phyloP scores from a whole-genome alignment of 805 yeast genomes.

The Saturnispora zaruensis region DNA sequence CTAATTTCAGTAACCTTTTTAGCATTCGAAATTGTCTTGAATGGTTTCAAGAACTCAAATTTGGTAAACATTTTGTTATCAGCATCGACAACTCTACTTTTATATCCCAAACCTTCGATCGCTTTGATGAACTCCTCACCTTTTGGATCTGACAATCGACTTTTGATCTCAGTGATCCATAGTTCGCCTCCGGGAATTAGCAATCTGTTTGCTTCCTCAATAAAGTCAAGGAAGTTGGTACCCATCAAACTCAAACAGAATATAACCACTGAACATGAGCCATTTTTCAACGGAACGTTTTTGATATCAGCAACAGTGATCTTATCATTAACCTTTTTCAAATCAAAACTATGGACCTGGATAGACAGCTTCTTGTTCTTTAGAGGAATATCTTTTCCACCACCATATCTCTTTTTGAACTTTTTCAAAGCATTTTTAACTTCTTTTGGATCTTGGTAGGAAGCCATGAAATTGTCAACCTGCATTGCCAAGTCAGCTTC shows the following conservation, averaged over 20 bases:
- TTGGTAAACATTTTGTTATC: slow-evolving; percentile 88
- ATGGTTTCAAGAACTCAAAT: slow-evolving; percentile 89
- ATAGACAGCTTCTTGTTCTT: slow-evolving; percentile 32
- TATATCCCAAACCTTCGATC: slow-evolving; percentile 71
- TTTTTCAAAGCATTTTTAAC: slow-evolving; percentile 26
- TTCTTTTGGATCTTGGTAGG: slow-evolving; percentile 20
- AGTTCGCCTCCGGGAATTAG: slow-evolving; percentile 86
- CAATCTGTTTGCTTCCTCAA: slow-evolving; percentile 81
- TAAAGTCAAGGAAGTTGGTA: slow-evolving; percentile 86
- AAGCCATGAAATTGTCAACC: slow-evolving; percentile 39
- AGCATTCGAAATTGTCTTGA: slow-evolving; percentile 53
- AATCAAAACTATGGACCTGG: slow-evolving; percentile 81
- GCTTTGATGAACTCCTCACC: slow-evolving; percentile 78
- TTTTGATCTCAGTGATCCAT: slow-evolving; percentile 97
- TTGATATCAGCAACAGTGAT: slow-evolving; percentile 96
- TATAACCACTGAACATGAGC: slow-evolving; percentile 77
- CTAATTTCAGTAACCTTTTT: slow-evolving; percentile 52
- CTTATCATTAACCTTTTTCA: slow-evolving; percentile 78
- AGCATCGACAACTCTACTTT: slow-evolving; percentile 81
- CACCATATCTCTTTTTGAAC: slow-evolving; percentile 22
- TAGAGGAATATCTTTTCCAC: slow-evolving; percentile 13
- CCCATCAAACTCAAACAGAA: slow-evolving; percentile 97
- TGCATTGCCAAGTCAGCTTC: slow-evolving; percentile 83
- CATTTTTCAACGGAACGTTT: slow-evolving; percentile 75
- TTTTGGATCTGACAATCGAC: slow-evolving; percentile 69